Evolutionary conservation across 2,329 filamentous ascomycete genomes (phyloP).

Genomic region (Trichoderma atroviride): DNA sequence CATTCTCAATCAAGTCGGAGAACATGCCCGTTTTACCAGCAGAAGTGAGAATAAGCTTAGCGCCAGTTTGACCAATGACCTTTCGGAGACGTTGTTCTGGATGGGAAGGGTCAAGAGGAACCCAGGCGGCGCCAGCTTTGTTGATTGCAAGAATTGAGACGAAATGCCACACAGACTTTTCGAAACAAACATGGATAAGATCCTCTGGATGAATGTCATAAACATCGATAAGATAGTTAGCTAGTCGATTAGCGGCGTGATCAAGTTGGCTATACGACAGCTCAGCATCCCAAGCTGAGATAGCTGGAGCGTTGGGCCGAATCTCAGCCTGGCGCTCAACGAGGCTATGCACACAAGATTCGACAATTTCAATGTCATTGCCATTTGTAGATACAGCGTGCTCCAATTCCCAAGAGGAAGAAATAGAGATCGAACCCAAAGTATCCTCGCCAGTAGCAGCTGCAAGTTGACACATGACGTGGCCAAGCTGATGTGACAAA

Average conservation of each 20-base stretch:
- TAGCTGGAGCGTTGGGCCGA: neutral
- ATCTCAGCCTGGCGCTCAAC: slow-evolving; percentile 6
- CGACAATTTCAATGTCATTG: neutral
- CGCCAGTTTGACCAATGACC: slow-evolving; percentile 17
- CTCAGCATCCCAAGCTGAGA: slow-evolving; percentile 26
- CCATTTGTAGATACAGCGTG: neutral
- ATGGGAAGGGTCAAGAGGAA: slow-evolving; percentile 28
- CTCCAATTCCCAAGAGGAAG: slow-evolving; percentile 11
- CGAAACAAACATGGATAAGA: slow-evolving; percentile 18
- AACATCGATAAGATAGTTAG: neutral
- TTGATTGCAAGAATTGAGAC: slow-evolving; percentile 19
- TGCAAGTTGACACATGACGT: slow-evolving; percentile 2
- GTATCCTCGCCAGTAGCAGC: neutral
- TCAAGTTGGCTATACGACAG: slow-evolving; percentile 20
- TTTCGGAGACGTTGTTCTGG: slow-evolving; percentile 24
- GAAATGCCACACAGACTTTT: slow-evolving; percentile 19
- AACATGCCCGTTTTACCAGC: slow-evolving; percentile 29
- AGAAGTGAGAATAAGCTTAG: slow-evolving; percentile 14
- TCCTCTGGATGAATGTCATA: neutral
- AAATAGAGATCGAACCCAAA: slow-evolving; percentile 8
- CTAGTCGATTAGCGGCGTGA: slow-evolving; percentile 8
- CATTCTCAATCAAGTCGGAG: slow-evolving; percentile 17
- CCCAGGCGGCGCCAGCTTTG: slow-evolving; percentile 30
- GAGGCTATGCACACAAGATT: slow-evolving; percentile 35
- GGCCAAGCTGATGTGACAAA: slow-evolving; percentile 13